These are phyloP conservation scores for Talaromyces sp. DNA, from an alignment of 2,329 filamentous ascomycete genomes.

Conservation along the genomic window DNA sequence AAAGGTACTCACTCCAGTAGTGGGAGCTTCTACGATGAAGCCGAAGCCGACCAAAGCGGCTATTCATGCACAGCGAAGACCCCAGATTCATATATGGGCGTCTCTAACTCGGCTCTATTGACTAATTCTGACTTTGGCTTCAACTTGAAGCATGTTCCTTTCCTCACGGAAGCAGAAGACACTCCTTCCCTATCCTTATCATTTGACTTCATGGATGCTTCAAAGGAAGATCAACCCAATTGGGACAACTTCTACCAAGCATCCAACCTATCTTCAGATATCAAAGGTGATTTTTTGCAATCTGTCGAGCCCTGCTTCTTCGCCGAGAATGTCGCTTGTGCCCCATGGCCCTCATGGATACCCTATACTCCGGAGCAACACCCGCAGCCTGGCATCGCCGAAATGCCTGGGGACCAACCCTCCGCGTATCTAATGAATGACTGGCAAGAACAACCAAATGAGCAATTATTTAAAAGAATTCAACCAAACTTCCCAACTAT, in stretches of 20 bases:
- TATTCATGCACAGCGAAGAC: neutral
- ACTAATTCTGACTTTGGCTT: neutral
- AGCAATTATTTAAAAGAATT: no score
- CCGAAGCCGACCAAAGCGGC: neutral
- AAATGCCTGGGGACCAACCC: no score
- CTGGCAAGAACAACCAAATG: no score
- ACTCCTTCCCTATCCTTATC: constrained; percentile 13
- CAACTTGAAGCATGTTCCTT: constrained; percentile 13
- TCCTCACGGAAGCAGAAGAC: constrained; percentile 11
- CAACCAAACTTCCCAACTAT: no score
- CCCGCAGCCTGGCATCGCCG: no score
- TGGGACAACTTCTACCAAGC: neutral
- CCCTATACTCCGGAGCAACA: no score
- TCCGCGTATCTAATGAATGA: no score
- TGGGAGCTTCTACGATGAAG: neutral
- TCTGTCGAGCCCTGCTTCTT: no score
- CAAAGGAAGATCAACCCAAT: neutral
- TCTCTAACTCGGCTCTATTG: neutral
- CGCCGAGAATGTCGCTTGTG: no score
- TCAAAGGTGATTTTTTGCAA: no score
- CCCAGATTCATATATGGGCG: neutral
- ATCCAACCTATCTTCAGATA: neutral
- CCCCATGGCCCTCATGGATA: no score
- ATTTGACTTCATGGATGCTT: neutral
- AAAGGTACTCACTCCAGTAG: neutral